These are phyloP conservation scores for Thielaviopsis ethacetica DNA, from an alignment of 2,329 filamentous ascomycete species.

Conservation along the genomic window DNA sequence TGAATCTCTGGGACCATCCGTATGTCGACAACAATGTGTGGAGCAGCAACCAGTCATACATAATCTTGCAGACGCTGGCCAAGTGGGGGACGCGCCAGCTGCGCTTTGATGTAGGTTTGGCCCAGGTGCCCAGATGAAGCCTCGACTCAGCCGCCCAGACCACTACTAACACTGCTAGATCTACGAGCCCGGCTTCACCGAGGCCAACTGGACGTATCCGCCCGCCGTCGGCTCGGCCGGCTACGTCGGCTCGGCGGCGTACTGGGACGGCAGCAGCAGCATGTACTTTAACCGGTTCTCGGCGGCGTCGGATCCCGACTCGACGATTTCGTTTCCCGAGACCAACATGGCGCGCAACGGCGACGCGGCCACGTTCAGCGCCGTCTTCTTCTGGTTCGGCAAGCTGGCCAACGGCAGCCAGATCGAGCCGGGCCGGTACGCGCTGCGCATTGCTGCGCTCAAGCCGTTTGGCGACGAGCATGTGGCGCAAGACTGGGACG, in stretches of 20 bases:
- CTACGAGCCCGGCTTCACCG: constrained; percentile 23
- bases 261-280: constrained; percentile 5
- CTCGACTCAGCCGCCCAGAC: too few species aligned
- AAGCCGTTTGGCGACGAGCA: constrained; percentile 16
- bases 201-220: constrained; percentile 27
- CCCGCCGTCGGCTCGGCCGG: constrained; percentile 22
- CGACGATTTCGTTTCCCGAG: constrained; percentile 5
- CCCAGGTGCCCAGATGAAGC: too few species aligned
- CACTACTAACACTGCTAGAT: neutral
- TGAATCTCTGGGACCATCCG: neutral
- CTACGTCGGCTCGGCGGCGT: constrained; percentile 26
- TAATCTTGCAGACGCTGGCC: constrained; percentile 4
- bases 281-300: neutral
- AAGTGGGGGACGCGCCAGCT: constrained; percentile 12
- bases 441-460: constrained; percentile 16
- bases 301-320: neutral
- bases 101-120: constrained; percentile 12
- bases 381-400: constrained; percentile 16
- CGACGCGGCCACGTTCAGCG: constrained; percentile 18
- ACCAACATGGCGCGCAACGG: constrained; percentile 18
- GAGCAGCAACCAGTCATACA: constrained; percentile 4
- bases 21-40: constrained; percentile 5
- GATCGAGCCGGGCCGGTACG: constrained; percentile 17
- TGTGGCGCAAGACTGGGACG: constrained; percentile 15
- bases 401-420: constrained; percentile 17